Conservation (phyloP, 352 stramenopile genomes). For the Sclerospora graminicola region DNA sequence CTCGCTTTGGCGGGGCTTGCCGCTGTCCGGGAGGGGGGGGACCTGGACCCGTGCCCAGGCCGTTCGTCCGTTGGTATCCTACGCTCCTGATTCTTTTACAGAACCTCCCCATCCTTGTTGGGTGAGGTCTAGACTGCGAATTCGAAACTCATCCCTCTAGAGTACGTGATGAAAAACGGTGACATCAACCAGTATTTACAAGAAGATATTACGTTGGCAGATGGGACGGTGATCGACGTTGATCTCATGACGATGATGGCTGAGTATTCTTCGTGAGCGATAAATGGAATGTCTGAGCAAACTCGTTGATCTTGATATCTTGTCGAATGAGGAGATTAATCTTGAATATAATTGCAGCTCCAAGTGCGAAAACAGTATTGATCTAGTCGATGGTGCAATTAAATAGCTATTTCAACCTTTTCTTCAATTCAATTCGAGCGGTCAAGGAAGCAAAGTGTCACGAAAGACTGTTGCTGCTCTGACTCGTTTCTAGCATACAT, state of each 20-base stretch:
- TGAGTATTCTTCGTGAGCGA: constrained; percentile 14
- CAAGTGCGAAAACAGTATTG: constrained; percentile 5
- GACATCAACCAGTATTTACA: constrained; percentile 13
- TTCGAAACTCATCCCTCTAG: constrained; percentile 20
- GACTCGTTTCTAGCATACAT: too few species aligned
- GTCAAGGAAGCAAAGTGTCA: constrained; percentile 11
- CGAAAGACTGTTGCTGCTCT: constrained; percentile 28
- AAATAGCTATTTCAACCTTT: constrained; percentile 26
- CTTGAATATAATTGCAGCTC: constrained; percentile 24
- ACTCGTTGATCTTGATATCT: constrained; percentile 11
- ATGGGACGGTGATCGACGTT: constrained; percentile 18
- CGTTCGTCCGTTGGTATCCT: too few species aligned
- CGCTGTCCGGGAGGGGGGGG: too few species aligned
- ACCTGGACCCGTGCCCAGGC: too few species aligned
- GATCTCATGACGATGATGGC: constrained; percentile 21
- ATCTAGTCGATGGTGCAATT: constrained; percentile 15
- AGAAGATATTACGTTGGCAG: constrained; percentile 17
- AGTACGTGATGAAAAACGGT: constrained; percentile 9
- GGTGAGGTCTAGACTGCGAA: too few species aligned
- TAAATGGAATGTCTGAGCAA: constrained; percentile 25
- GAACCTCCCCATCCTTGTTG: too few species aligned
- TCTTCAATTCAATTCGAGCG: constrained; percentile 3
- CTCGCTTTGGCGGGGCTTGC: too few species aligned
- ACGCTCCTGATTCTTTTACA: too few species aligned
- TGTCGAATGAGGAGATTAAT: constrained; percentile 38